Base-by-base conservation (phyloP, 139 green algal genomes). In the Tetradesmus lagerheimii region DNA sequence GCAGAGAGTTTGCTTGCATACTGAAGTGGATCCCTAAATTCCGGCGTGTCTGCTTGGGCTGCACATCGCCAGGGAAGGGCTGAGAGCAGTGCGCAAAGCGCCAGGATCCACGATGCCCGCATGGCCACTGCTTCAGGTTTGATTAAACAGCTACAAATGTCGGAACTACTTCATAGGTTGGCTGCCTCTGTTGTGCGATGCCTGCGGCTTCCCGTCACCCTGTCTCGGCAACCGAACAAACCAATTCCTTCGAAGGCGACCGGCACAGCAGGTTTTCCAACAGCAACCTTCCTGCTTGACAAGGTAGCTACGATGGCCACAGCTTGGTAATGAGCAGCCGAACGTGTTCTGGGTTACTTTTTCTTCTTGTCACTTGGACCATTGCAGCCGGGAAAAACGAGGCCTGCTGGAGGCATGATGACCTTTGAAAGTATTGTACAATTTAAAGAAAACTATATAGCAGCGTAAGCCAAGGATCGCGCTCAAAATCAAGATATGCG, bases 1-100 rank as follows among this genome's bases (percentile, higher is more conserved):
- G 83, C 83, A 62, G 83, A 88, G 1, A 88, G 29, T 4, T 14
- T 57, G 31, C 41, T 50, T 43, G 38, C 1, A 6, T 88, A 88
- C 6, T 88, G 64, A 8, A 88, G 41, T 41, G 83, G 83, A 80
- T 88, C 83, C 39, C 64, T 80, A 18, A 77, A 34, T 9, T 66
- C 39, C 2, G 39, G 23, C 78, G 38, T 34, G 38, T 23, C 38
- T 23, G 78, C 23, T 41, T 62, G 35, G 78, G 34, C 34, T 35
- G 41, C 79, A 47, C 25, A 37, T 47, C 79, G 79, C 79, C 39
- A 67, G 27, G 79, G n/a, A 27, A 66, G 25, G 14, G 79, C 53
- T 66, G 79, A 38, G 18, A 85, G 41, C 27, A 85, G 35, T 20
- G 79, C 41, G 41, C 79, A 85, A 5, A 47, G 53, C 25, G 37